Percentiles rank a stretch among this genome's conserved stretches.
phyloP scores from a whole-genome alignment of 2,329 filamentous ascomycete genomes.

The Diplodia intermedia region DNA sequence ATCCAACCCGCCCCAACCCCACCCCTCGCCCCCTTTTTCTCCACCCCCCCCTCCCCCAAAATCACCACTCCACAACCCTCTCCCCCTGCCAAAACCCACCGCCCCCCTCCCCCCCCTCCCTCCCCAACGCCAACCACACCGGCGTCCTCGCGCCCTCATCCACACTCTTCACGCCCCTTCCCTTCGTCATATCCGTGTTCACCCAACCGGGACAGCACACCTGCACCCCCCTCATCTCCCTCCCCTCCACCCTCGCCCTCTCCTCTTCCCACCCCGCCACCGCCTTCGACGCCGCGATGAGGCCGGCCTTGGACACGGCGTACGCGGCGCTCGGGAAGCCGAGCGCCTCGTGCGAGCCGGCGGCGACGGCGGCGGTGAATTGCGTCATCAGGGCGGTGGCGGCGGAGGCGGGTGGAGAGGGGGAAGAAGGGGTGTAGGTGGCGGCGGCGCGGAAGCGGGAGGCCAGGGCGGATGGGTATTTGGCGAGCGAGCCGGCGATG shows the following conservation, averaged over 20 bases:
- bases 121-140: constrained; percentile 51
- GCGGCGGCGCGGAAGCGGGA: constrained; percentile 51
- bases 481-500: constrained; percentile 50
- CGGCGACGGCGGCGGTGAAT: constrained; percentile 56
- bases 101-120: constrained; percentile 45
- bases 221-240: constrained; percentile 52
- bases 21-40: too few species aligned
- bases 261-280: constrained; percentile 50
- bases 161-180: constrained; percentile 49
- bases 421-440: too few species aligned
- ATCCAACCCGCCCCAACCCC: too few species aligned
- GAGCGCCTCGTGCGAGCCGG: constrained; percentile 54
- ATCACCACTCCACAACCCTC: constrained; percentile 47
- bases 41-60: too few species aligned
- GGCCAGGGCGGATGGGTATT: constrained; percentile 55
- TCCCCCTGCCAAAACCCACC: constrained; percentile 50
- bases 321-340: constrained; percentile 61
- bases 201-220: constrained; percentile 55
- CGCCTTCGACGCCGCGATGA: constrained; percentile 52
- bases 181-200: constrained; percentile 56
- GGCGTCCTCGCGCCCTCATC: constrained; percentile 56
- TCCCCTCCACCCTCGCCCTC: constrained; percentile 51
- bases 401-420: constrained; percentile 37
- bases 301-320: constrained; percentile 55
- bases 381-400: constrained; percentile 55